Conservation (phyloP, 371 early-diverging fungal species). For the Catenaria anguillulae region DNA sequence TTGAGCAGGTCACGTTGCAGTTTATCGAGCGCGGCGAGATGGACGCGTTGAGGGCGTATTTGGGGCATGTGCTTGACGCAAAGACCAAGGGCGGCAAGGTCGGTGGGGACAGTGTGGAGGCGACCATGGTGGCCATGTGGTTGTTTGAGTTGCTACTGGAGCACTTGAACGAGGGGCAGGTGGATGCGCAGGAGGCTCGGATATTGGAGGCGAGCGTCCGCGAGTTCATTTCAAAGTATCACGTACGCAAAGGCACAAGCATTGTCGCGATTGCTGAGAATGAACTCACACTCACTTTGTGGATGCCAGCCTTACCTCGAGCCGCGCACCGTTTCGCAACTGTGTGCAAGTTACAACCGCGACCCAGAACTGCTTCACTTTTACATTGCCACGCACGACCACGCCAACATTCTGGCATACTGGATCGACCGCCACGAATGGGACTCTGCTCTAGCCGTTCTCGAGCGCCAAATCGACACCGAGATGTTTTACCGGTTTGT, state of each 20-base stretch:
- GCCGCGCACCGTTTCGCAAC: conserved; percentile 52
- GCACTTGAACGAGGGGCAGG: conserved; percentile 53
- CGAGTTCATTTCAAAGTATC: not conserved
- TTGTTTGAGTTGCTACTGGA: conserved; percentile 67
- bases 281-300: too few species aligned
- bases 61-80: conserved; percentile 47
- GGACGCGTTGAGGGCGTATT: conserved; percentile 56
- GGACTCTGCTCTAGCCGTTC: conserved; percentile 50
- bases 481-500: conserved; percentile 77
- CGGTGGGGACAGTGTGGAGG: conserved; percentile 50
- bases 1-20: conserved; percentile 72
- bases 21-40: conserved; percentile 60
- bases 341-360: conserved; percentile 72
- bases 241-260: too few species aligned
- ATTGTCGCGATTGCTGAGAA: too few species aligned
- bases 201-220: conserved; percentile 5
- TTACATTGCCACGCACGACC: conserved; percentile 62
- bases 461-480: conserved; percentile 39
- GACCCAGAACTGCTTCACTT: conserved; percentile 55
- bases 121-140: conserved; percentile 70
- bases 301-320: too few species aligned
- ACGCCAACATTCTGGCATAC: conserved; percentile 57
- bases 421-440: conserved; percentile 63
- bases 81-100: conserved; percentile 24
- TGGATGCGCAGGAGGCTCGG: conserved; percentile 17